A percentile compares a stretch with the other conserved stretches of the same genome.
Evolutionary conservation across 768 basidiomycete genomes (phyloP).

Genomic region (Artomyces pyxidatus): DNA sequence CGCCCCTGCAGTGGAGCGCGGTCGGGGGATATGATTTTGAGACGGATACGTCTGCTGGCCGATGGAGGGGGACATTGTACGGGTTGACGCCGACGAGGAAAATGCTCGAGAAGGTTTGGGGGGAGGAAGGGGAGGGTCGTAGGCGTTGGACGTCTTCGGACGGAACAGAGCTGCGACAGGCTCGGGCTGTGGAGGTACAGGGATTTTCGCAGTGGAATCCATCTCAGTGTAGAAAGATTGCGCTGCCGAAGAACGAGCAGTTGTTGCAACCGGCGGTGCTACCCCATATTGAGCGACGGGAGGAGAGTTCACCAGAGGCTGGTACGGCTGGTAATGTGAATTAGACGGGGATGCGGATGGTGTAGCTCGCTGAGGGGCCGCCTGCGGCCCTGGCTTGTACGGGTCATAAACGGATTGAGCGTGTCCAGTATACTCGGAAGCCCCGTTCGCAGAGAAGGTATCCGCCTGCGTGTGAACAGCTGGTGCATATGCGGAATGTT

Average conservation of each 20-base stretch:
- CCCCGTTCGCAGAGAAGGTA: not conserved
- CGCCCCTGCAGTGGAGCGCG: not conserved
- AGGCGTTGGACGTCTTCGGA: constrained; percentile 22
- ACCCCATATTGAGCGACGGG: constrained; percentile 13
- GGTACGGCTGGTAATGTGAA: constrained; percentile 21
- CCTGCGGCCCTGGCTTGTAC: not conserved
- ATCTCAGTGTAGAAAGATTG: constrained; percentile 28
- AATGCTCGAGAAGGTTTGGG: constrained; percentile 9
- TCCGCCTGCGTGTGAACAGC: not conserved
- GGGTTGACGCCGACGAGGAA: constrained; percentile 1
- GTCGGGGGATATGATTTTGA: not conserved
- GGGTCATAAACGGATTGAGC: not conserved
- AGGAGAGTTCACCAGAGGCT: constrained; percentile 12
- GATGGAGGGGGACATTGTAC: constrained; percentile 6
- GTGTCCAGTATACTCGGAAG: too few relatives aligned
- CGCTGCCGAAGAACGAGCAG: constrained; percentile 14
- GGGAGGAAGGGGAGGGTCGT: constrained; percentile 26
- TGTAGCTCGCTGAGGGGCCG: constrained; percentile 5
- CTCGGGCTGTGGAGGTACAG: not conserved
- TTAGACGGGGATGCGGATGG: too few relatives aligned
- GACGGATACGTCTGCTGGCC: not conserved
- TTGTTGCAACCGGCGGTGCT: not conserved
- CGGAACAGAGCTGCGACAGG: constrained; percentile 13
- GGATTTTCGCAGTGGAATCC: too few relatives aligned
- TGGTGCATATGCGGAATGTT: not conserved